These are phyloP conservation scores for Huntiella decipiens DNA, from an alignment of 2,329 filamentous ascomycete genomes.

Conservation along the genomic window DNA sequence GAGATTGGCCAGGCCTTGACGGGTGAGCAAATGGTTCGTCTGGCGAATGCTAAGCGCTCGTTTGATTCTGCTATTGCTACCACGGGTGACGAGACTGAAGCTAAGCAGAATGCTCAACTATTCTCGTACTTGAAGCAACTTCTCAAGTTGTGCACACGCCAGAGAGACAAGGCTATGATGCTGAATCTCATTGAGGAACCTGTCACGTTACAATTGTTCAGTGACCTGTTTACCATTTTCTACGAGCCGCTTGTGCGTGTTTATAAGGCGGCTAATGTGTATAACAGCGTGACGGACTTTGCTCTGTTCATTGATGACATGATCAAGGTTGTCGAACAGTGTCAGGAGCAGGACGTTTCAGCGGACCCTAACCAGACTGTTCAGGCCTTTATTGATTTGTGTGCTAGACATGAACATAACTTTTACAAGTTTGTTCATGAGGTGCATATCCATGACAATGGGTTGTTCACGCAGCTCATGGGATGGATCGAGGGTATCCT, in stretches of 20 bases:
- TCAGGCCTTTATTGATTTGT: conserved; percentile 93
- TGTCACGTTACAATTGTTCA: conserved; percentile 88
- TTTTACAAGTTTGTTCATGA: conserved; percentile 99
- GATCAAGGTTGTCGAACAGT: conserved; percentile 55
- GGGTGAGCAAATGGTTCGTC: conserved; percentile 56
- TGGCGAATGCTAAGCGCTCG: conserved; percentile 89
- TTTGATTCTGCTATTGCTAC: conserved; percentile 93
- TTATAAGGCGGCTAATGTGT: conserved; percentile 97
- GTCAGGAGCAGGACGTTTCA: conserved; percentile 58
- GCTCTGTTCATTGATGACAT: conserved; percentile 83
- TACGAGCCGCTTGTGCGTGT: conserved; percentile 94
- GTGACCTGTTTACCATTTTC: conserved; percentile 94
- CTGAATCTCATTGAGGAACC: conserved; percentile 85
- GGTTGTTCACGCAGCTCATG: conserved; percentile 91
- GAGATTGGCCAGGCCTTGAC: conserved; percentile 54
- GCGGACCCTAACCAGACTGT: conserved; percentile 97
- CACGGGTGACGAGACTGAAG: conserved; percentile 60
- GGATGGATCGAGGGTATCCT: conserved; percentile 91
- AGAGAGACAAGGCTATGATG: conserved; percentile 97
- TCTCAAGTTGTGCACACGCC: conserved; percentile 74
- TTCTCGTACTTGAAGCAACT: conserved; percentile 93
- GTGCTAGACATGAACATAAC: conserved; percentile 83
- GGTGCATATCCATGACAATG: conserved; percentile 91
- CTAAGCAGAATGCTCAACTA: conserved; percentile 74
- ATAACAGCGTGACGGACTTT: conserved; percentile 94